Evolutionary conservation across 179 eudicot species (phyloP), one percentile per base, ranked within the genome.

Genomic region (Drosera spatulata): DNA sequence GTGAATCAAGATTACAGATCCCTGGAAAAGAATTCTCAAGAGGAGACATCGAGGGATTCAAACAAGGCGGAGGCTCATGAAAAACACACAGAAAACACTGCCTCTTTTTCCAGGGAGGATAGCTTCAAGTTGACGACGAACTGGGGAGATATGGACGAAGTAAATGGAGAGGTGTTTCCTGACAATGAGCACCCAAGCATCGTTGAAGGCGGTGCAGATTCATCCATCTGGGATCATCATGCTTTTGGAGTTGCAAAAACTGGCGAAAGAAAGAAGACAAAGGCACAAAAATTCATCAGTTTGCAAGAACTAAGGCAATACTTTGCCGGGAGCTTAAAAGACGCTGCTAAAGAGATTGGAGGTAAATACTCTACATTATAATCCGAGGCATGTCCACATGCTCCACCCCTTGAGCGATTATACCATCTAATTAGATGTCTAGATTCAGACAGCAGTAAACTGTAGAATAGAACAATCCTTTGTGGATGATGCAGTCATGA

Each of bases 321-420:
- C 80, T 87, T 85, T 73, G 82, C 91, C 33, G 96, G 94, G 64
- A 85, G 96, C 78, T 77, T 91, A 22, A 91, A 91, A 75, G 95
- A 87, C 78, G 97, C 97, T 53, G 96, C 96, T 40, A 82, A 80
- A 76, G 75, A 73, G 75, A 78, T 88, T 60, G 96, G 97, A 56
- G 97, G 97, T 89, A 82, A 61, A 66, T 22, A 22, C 33, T 22
- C 33, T 22, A 22, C 33, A 22, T 22, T 22, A 22, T 22, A 22
- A 22, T 22, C 33, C 33, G 33, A 22, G 33, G 33, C 33, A 22
- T 22, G 33, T 22, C 33, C 33, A 22, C n/a, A n/a, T n/a, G n/a
- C n/a, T n/a, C n/a, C n/a, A n/a, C n/a, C n/a, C n/a, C n/a, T n/a
- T n/a, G n/a, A n/a, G n/a, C 33, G 33, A 22, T 22, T 22, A 22